Base-by-base conservation (phyloP, 2,329 filamentous ascomycete genomes). In the Pyrenochaeta sp. region DNA sequence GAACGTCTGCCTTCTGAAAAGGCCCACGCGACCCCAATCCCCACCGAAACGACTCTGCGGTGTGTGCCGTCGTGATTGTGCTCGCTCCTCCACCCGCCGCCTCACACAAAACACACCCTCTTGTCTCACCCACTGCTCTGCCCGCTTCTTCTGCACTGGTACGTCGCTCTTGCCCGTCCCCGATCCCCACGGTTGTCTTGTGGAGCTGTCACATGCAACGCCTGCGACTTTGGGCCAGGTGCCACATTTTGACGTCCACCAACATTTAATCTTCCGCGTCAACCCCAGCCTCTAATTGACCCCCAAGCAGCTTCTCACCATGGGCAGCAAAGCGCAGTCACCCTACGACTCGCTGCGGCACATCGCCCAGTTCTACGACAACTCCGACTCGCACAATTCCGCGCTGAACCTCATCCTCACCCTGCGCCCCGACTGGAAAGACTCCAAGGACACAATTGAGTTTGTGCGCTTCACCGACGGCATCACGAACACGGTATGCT, bases 401-500 rank as follows among this genome's bases (percentile, higher is more conserved):
- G 93, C 92, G 39, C 79, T 89, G 50, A 82, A 82, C 53, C 83
- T 99, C 53, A 86, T 96, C 62, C 78, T 90, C 58, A 82, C 89
- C 19, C 79, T 96, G 50, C 83, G 87, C 47, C 92, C 92, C 8
- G 85, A 95, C 61, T 99, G 94, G 94, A 81, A 85, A 57, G 80
- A 81, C 34, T 77, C 82, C 23, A 84, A 86, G 54, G 88, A 89
- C 44, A 82, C 86, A 29, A 81, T 99, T 61, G 86, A 94, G 64
- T 90, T 97, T 67, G 81, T 90, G 57, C 87, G 89, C 54, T 99
- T 97, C 77, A 99, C 91, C 26, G 94, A 99, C 65, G 94, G 94
- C 67, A 99, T 97, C 75, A 99, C 94, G 57, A 99, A 99, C 74
- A 97, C 92, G 55, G 82, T 84, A 74, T 58, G 80, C 78, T 34